These are phyloP conservation scores for Trichosporon asahii DNA, from an alignment of 1,284 basidiomycete species.

Conservation along the genomic window DNA sequence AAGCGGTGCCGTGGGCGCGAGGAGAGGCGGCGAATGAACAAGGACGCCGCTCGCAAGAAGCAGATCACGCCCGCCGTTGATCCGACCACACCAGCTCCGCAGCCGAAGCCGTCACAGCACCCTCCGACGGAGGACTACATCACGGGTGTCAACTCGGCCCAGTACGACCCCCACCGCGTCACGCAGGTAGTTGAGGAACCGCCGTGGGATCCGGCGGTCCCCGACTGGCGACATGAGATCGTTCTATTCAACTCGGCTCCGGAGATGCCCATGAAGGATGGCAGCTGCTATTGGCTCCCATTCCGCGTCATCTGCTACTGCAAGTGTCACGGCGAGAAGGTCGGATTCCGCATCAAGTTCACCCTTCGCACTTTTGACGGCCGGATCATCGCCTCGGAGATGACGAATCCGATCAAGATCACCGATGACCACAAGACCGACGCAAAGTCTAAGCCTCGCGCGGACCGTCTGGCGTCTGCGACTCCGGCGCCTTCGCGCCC, in stretches of 20 bases:
- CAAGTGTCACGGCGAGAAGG: conserved; percentile 95
- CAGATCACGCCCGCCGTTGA: conserved; percentile 34
- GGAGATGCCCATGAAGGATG: conserved; percentile 81
- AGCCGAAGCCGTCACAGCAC: conserved; percentile 19
- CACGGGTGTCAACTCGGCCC: conserved; percentile 40
- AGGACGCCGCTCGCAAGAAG: conserved; percentile 45
- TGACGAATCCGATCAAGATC: conserved; percentile 93
- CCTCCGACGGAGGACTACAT: conserved; percentile 41
- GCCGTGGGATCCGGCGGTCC: conserved; percentile 38
- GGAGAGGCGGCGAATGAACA: conserved; percentile 55
- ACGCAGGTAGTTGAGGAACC: conserved; percentile 47
- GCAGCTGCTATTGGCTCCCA: conserved; percentile 76
- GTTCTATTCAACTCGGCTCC: conserved; percentile 95
- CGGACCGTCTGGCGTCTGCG: conserved; percentile 24
- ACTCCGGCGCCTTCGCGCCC: conserved; percentile 24
- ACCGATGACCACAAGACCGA: conserved; percentile 97
- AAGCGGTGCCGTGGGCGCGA: conserved; percentile 79
- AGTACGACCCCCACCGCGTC: conserved; percentile 40
- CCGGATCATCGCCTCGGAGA: conserved; percentile 75
- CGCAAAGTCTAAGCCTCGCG: conserved; percentile 39
- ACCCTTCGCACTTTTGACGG: conserved; percentile 78
- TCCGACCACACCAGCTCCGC: conserved; percentile 22
- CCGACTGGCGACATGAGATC: conserved; percentile 60
- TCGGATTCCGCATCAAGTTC: conserved; percentile 89
- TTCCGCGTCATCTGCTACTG: conserved; percentile 98